Conservation (phyloP, 129 eudicot species). For the Heracleum sosnowskyi region DNA sequence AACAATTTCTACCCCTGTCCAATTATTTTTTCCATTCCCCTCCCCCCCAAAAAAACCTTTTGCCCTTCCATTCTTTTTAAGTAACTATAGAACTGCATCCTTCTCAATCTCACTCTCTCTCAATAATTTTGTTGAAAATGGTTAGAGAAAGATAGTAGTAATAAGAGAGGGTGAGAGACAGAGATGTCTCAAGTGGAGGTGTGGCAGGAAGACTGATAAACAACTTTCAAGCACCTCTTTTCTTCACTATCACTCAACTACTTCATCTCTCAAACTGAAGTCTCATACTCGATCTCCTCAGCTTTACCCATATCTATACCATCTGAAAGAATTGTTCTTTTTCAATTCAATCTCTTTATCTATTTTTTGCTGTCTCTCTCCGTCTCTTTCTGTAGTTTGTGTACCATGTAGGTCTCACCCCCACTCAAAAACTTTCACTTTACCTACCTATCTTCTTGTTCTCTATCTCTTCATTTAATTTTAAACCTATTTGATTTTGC, state of each 20-base stretch:
- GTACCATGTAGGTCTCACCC: slow-evolving; percentile 47
- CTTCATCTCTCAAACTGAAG: slow-evolving; percentile 26
- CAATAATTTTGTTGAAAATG: neutral
- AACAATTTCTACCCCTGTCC: neutral
- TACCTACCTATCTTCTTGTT: slow-evolving; percentile 14
- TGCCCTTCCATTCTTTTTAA: neutral
- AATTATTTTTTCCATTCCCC: no score
- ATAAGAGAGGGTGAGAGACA: neutral
- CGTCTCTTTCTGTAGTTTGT: slow-evolving; percentile 43
- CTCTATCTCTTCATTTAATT: slow-evolving; percentile 13
- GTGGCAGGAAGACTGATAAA: slow-evolving; percentile 35
- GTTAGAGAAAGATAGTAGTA: neutral
- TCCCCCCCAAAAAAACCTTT: neutral
- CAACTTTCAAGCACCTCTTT: slow-evolving; percentile 25
- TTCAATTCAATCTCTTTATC: neutral
- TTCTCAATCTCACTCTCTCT: neutral
- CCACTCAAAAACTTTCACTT: neutral
- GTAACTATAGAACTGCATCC: neutral
- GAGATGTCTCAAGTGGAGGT: slow-evolving; percentile 24
- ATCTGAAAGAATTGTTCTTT: slow-evolving; percentile 10
- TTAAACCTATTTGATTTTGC: neutral
- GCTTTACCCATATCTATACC: slow-evolving; percentile 30
- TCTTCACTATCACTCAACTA: slow-evolving; percentile 44
- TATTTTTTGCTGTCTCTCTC: slow-evolving; percentile 26
- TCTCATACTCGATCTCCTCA: slow-evolving; percentile 16